Percentiles rank a stretch among this genome's conserved stretches.
Conservation (phyloP, 371 early-diverging fungal genomes). For the Apophysomyces ossiformis region DNA sequence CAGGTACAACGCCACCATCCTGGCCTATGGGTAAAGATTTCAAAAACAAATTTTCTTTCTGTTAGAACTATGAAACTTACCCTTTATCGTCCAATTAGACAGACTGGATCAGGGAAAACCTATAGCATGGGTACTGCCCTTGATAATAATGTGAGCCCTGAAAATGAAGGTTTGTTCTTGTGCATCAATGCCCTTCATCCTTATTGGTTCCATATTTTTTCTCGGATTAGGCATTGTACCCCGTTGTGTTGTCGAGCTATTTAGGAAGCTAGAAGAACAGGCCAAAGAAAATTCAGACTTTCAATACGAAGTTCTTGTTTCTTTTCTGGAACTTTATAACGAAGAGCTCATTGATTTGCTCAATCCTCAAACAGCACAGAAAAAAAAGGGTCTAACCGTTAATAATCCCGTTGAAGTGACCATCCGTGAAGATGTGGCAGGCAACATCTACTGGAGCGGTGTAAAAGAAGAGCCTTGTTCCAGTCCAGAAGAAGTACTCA, state of each 20-base stretch:
- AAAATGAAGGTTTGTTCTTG: slow-evolving; percentile 34
- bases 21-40: slow-evolving; percentile 91
- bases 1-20: slow-evolving; percentile 86
- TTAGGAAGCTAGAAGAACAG: slow-evolving; percentile 36
- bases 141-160: slow-evolving; percentile 49
- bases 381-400: slow-evolving; percentile 13
- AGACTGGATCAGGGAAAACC: slow-evolving; percentile 96
- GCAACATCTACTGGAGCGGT: slow-evolving; percentile 86
- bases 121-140: slow-evolving; percentile 94
- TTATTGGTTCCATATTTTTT: slow-evolving; percentile 10
- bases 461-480: slow-evolving; percentile 78
- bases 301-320: slow-evolving; percentile 52
- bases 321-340: slow-evolving; percentile 95
- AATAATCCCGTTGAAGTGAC: slow-evolving; percentile 45
- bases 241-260: slow-evolving; percentile 76
- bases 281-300: slow-evolving; percentile 43
- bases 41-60: background rate
- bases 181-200: background rate
- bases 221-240: slow-evolving; percentile 77
- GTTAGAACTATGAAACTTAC: no score
- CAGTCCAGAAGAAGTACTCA: slow-evolving; percentile 75
- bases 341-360: slow-evolving; percentile 90
- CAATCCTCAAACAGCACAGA: slow-evolving; percentile 49
- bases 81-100: slow-evolving; percentile 36
- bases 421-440: slow-evolving; percentile 88